Evolutionary conservation across 768 basidiomycete genomes (phyloP), one percentile per base, ranked within the genome.

Genomic region (Tulasnella sp.): DNA sequence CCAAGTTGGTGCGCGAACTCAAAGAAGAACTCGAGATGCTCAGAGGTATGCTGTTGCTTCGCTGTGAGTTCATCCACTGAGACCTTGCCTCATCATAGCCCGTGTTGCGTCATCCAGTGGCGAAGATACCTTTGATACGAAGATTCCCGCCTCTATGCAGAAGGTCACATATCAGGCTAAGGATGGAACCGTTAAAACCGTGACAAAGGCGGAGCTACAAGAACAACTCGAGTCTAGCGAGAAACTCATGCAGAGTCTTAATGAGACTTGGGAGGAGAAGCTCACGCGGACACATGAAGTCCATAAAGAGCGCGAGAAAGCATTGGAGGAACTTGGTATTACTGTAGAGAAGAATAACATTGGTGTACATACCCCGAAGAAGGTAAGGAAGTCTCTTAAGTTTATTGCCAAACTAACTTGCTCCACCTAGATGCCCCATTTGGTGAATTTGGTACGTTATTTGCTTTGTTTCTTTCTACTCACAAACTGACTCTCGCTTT

Each of bases 281-380:
- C 73, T 97, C 75, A 71, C 73, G 65, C 79, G 89, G 67, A 97
- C 94, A 17, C 85, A 91, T 67, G 85, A 89, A 69, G 87, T 98
- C 29, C 93, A 97, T 74, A 87, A 86, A 66, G 93, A 98, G 71
- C 81, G 96, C 61, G 96, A 99, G 75, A 86, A 91, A 75, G 96
- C 96, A 8, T 71, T 99, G 46, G 96, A 99, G 71, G 94, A 96
- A 71, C 73, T 99, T 61, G 96, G 96, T 34, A 98, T 99, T 70
- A 88, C 87, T 37, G 90, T 99, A 59, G 94, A 98, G 72, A 97
- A 92, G 77, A 87, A 92, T 68, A 72, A 88, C 56, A 86, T 98
- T 57, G 94, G 96, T 49, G 96, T 99, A 57, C 92, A 96, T 73
- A 92, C 96, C 19, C 96, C 96, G 29, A 98, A 97, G 77, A 90